Conservation (phyloP, 805 yeast species). For the Citeromyces matritensis region DNA sequence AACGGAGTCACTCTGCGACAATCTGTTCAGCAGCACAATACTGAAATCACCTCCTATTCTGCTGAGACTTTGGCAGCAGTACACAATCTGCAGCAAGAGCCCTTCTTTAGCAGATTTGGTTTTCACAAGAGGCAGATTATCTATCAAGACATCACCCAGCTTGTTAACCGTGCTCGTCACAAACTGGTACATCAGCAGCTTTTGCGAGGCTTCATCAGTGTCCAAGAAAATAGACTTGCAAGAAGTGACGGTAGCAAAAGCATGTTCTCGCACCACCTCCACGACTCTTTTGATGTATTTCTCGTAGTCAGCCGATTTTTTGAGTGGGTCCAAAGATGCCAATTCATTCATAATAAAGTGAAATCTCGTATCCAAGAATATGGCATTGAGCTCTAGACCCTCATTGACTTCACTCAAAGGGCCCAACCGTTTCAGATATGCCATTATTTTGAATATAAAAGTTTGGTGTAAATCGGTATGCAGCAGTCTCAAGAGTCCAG, state of each 20-base stretch:
- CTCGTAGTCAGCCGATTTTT: conserved; percentile 31
- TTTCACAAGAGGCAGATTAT: conserved; percentile 18
- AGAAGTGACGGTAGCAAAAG: conserved; percentile 57
- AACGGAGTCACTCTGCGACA: conserved; percentile 10
- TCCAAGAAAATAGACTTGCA: conserved; percentile 45
- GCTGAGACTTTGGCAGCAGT: conserved; percentile 77
- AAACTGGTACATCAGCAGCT: conserved; percentile 20
- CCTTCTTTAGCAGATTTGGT: conserved; percentile 37
- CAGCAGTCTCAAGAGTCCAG: conserved; percentile 52
- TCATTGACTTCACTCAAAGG: conserved; percentile 17
- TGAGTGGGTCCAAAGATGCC: conserved; percentile 38
- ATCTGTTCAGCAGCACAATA: conserved; percentile 25
- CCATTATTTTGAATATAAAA: conserved; percentile 63
- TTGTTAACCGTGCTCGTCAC: conserved; percentile 16
- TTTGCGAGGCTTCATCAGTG: conserved; percentile 6
- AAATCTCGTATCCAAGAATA: conserved; percentile 54
- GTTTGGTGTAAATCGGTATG: conserved; percentile 68
- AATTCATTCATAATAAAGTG: conserved; percentile 53
- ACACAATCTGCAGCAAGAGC: conserved; percentile 66
- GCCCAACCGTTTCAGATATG: conserved; percentile 58
- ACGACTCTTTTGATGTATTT: conserved; percentile 64
- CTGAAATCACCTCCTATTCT: conserved; percentile 62
- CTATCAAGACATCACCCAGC: conserved; percentile 14
- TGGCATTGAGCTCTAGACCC: conserved; percentile 26
- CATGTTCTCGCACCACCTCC: conserved; percentile 75